Percentiles rank a stretch among this genome's conserved stretches.
Conservation (phyloP, 148 eudicot genomes). For the Silene uniflora region DNA sequence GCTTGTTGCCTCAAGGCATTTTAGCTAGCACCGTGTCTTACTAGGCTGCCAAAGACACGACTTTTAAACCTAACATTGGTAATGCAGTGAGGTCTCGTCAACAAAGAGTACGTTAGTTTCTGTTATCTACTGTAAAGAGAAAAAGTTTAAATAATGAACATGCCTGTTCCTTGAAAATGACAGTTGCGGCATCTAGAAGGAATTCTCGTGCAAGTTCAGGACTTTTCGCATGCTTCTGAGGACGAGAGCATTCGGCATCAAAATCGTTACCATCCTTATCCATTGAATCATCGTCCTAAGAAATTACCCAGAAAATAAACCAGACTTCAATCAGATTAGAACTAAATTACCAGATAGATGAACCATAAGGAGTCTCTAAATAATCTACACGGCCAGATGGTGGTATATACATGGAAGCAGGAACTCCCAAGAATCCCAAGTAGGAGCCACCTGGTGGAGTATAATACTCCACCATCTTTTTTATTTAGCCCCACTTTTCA, state of each 20-base stretch:
- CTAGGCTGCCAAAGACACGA: background rate
- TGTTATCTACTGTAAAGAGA: background rate
- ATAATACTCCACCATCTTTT: too few relatives aligned
- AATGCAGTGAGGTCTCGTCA: background rate
- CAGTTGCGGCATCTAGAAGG: slow-evolving; percentile 96
- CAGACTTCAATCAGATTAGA: slow-evolving; percentile 1
- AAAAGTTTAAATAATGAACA: slow-evolving; percentile 21
- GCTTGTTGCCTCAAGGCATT: background rate
- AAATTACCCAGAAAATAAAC: slow-evolving; percentile 11
- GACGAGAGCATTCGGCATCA: slow-evolving; percentile 97
- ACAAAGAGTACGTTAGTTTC: background rate
- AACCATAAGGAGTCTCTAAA: background rate
- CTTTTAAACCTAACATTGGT: too few relatives aligned
- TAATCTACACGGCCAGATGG: background rate
- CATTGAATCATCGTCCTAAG: slow-evolving; percentile 93
- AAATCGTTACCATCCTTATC: slow-evolving; percentile 93
- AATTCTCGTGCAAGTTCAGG: slow-evolving; percentile 98
- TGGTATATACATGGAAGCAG: background rate
- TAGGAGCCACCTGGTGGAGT: background rate
- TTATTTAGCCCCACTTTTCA: too few relatives aligned
- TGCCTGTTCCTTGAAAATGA: slow-evolving; percentile 98
- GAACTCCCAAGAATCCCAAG: background rate
- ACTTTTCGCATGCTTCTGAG: slow-evolving; percentile 98
- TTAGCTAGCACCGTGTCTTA: background rate
- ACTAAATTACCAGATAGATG: background rate